Evolutionary conservation across 2,329 filamentous ascomycete species (phyloP).

Genomic region (Cladosporium colombiae): DNA sequence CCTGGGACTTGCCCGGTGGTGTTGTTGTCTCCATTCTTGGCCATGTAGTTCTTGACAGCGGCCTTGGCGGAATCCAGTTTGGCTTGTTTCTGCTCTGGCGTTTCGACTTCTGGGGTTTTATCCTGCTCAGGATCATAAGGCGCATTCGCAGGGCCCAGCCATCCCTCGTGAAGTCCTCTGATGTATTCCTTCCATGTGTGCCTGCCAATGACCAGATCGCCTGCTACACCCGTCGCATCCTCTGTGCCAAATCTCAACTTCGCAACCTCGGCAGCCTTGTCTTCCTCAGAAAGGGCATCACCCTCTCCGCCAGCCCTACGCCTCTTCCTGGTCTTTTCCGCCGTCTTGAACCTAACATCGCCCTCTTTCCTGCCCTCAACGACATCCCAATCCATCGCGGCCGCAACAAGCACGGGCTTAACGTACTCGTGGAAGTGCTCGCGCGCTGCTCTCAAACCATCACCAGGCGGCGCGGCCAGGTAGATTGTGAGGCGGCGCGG

Average conservation of each 20-base stretch:
- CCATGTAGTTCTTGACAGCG: neutral
- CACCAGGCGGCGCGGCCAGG: constrained; percentile 80
- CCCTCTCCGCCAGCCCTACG: constrained; percentile 62
- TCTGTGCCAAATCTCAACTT: constrained; percentile 67
- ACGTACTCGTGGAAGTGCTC: constrained; percentile 96
- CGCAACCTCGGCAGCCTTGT: constrained; percentile 61
- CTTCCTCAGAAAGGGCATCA: constrained; percentile 44
- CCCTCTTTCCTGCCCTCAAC: constrained; percentile 89
- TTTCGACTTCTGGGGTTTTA: constrained; percentile 20
- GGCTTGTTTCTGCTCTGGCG: constrained; percentile 3
- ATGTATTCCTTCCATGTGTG: constrained; percentile 98
- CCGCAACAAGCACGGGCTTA: constrained; percentile 86
- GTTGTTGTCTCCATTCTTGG: neutral
- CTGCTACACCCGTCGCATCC: constrained; percentile 72
- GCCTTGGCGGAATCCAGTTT: constrained; percentile 8
- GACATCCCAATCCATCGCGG: constrained; percentile 93
- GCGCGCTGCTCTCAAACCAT: constrained; percentile 79
- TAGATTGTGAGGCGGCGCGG: constrained; percentile 85
- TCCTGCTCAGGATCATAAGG: constrained; percentile 45
- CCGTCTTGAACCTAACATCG: constrained; percentile 84
- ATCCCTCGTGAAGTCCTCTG: constrained; percentile 89
- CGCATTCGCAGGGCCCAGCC: constrained; percentile 79
- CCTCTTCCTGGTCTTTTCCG: constrained; percentile 74
- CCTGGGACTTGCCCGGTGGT: constrained; percentile 25
- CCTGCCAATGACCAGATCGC: constrained; percentile 85